Percentiles rank a stretch among this genome's conserved stretches.
Evolutionary conservation across 2,329 filamentous ascomycete species (phyloP).

Genomic region (Aspergillus hortae): DNA sequence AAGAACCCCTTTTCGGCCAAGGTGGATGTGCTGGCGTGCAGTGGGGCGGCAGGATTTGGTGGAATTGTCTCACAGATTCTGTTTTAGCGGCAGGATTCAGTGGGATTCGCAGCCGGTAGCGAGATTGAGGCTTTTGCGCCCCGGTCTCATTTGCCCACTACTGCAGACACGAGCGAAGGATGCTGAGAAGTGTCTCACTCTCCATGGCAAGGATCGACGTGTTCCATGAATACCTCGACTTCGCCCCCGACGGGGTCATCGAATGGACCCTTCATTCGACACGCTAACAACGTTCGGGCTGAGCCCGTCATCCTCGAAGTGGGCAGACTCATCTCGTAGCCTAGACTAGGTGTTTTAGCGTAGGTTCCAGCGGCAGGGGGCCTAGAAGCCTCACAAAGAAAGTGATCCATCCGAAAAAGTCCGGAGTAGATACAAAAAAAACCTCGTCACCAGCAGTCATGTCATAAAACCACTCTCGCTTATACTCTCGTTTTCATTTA

Average conservation of each 20-base stretch:
- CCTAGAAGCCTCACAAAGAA: background rate
- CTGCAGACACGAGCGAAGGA: background rate
- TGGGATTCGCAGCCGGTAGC: background rate
- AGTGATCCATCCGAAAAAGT: no score
- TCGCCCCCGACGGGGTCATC: background rate
- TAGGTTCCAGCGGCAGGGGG: background rate
- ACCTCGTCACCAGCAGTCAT: no score
- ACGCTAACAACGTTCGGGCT: background rate
- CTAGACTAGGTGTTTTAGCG: background rate
- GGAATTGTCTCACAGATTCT: background rate
- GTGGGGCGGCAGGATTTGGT: background rate
- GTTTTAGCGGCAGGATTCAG: background rate
- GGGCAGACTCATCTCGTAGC: background rate
- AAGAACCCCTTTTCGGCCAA: slow-evolving; percentile 10
- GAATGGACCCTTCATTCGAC: background rate
- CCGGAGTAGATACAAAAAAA: no score
- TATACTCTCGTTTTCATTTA: no score
- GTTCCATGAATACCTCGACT: background rate
- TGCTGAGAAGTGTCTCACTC: background rate
- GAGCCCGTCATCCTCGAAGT: background rate
- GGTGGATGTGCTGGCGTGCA: background rate
- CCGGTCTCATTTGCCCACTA: background rate
- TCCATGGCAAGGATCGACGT: background rate
- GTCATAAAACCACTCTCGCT: no score
- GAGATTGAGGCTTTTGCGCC: background rate